Evolutionary conservation across 306 rosid species (phyloP).

Genomic region (Cucurbita argyrosperma): DNA sequence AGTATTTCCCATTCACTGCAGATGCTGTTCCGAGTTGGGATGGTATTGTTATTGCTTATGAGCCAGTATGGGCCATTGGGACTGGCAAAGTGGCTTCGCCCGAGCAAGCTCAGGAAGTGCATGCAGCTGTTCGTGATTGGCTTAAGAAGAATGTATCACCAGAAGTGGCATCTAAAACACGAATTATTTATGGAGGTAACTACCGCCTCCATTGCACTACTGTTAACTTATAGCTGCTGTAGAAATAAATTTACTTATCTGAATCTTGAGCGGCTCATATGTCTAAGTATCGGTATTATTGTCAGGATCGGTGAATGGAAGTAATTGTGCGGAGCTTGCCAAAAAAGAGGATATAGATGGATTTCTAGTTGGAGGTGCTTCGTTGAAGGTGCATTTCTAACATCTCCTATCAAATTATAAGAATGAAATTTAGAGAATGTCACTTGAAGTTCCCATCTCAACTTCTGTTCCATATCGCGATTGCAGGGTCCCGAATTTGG

Average conservation of each 20-base stretch:
- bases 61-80: conserved; percentile 99
- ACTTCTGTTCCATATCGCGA: conserved; percentile 6
- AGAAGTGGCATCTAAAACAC: conserved; percentile 82
- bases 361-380: conserved; percentile 97
- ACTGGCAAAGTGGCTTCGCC: conserved; percentile 97
- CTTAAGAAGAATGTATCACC: conserved; percentile 64
- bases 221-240: neutral
- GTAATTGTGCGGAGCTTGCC: conserved; percentile 82
- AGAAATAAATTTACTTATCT: neutral
- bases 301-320: conserved; percentile 89
- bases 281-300: neutral
- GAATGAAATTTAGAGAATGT: neutral
- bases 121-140: conserved; percentile 86
- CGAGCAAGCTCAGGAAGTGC: conserved; percentile 97
- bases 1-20: conserved; percentile 18
- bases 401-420: neutral
- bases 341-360: conserved; percentile 96
- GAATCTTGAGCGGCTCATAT: neutral
- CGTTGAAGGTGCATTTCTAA: conserved; percentile 55
- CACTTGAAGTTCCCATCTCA: neutral
- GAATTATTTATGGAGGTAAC: conserved; percentile 94
- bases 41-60: conserved; percentile 79
- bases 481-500: conserved; percentile 91
- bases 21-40: conserved; percentile 96
- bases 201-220: neutral